These are phyloP conservation scores for Mycosarcoma maydis DNA, from an alignment of 1,284 basidiomycete species.

Conservation along the genomic window DNA sequence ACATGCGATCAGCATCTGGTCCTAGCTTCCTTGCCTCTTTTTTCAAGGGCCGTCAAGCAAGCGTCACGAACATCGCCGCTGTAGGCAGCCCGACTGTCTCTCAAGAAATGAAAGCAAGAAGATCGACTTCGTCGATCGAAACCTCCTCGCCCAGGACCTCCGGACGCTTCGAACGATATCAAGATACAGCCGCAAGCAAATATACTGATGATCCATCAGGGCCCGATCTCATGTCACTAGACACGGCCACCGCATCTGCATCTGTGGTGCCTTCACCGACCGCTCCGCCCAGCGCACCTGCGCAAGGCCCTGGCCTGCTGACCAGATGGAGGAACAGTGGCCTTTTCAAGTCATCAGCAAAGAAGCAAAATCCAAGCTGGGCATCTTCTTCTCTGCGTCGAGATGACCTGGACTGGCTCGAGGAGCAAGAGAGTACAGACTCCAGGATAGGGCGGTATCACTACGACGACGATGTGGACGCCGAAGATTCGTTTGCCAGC, in stretches of 20 bases:
- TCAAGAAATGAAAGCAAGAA: slow-evolving; percentile 7
- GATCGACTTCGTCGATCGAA: slow-evolving; percentile 4
- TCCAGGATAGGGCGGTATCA: slow-evolving; percentile 9
- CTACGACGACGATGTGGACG: slow-evolving; percentile 25
- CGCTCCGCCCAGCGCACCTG: slow-evolving; percentile 3
- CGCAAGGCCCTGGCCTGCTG: slow-evolving; percentile 23
- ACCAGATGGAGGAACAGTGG: slow-evolving; percentile 37
- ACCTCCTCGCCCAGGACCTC: neutral
- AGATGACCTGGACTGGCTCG: slow-evolving; percentile 43
- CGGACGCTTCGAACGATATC: slow-evolving; percentile 22
- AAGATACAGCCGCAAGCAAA: slow-evolving; percentile 12
- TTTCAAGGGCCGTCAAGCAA: slow-evolving; percentile 36
- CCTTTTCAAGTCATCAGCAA: slow-evolving; percentile 25
- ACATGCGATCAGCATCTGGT: slow-evolving; percentile 18
- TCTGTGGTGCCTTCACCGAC: neutral
- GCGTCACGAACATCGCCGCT: slow-evolving; percentile 1
- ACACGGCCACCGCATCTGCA: slow-evolving; percentile 9
- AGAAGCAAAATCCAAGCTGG: slow-evolving; percentile 20
- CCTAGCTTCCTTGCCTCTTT: slow-evolving; percentile 35
- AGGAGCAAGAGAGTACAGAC: slow-evolving; percentile 26
- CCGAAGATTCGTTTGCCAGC: slow-evolving; percentile 25
- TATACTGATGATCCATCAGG: slow-evolving; percentile 38
- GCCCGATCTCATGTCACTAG: slow-evolving; percentile 38
- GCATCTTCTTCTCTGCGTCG: slow-evolving; percentile 9
- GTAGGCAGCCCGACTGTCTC: neutral